Base-by-base conservation (phyloP, 2,329 filamentous ascomycete species). In the Apiospora rasikravindrae region DNA sequence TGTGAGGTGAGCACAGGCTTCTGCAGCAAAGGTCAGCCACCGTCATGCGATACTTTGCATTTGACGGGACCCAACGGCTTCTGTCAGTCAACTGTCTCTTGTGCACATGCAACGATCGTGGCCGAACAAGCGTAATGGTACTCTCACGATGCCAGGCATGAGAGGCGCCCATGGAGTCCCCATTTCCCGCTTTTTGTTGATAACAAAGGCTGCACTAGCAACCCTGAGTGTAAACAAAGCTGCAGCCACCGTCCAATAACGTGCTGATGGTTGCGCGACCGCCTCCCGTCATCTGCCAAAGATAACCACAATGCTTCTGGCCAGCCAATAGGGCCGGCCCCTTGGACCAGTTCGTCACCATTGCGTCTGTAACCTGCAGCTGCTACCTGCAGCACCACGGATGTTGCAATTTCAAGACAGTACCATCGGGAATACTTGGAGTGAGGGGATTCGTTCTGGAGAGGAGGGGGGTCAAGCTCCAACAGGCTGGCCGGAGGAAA, bases 381-480 rank as follows among this genome's bases (percentile, higher is more conserved):
- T n/a, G 57, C 57, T n/a, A 40, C 57, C 10, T 64, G 33, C 57
- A 64, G 33, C 33, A 64, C 33, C 57, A 40, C 29, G 33, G 57
- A 72, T 72, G 47, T 61, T 51, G 40, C 40, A 67, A 72, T 70
- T 70, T 61, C 69, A 64, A 64, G 19, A 40, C 29, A 29, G 42
- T 26, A 40, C 45, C n/a, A n/a, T 51, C 19, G 33, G 47, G 16
- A 37, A 70, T 47, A 67, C 68, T 72, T 67, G 53, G 67, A 70
- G 53, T 14, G 40, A 72, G 29, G 57, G 37, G 49, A 72, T 72
- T 72, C 71, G 71, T 47, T 51, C 51, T n/a, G 26, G 42, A 42
- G 29, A 37, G 22, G 42, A 24, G 37, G 22, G 37, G 37, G 37
- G 16, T n/a, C 24, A 57, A 57, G 19, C 51, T 1, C 13, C n/a